Percentiles rank a stretch among this genome's conserved stretches.
These are phyloP conservation scores for Hypomyces perniciosus DNA, from an alignment of 2,329 filamentous ascomycete genomes.

Conservation along the genomic window DNA sequence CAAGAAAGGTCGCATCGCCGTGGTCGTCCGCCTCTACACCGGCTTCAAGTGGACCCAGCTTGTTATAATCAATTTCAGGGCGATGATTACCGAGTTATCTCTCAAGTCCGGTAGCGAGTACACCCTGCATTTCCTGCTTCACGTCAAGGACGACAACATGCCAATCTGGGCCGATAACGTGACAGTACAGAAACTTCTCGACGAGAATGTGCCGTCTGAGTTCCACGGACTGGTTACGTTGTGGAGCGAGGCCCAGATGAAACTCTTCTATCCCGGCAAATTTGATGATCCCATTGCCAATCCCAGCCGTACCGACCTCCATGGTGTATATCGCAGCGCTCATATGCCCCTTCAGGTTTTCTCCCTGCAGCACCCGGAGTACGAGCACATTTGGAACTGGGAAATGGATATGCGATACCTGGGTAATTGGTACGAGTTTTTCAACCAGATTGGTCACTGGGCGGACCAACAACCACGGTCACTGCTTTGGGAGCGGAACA, in stretches of 20 bases:
- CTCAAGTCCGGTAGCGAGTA: slow-evolving; percentile 78
- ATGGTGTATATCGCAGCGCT: slow-evolving; percentile 62
- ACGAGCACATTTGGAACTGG: slow-evolving; percentile 64
- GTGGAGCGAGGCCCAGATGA: slow-evolving; percentile 83
- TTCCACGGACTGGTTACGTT: slow-evolving; percentile 76
- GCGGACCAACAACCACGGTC: slow-evolving; percentile 61
- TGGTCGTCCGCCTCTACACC: slow-evolving; percentile 75
- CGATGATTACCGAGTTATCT: slow-evolving; percentile 72
- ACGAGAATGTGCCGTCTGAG: slow-evolving; percentile 59
- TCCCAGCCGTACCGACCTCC: slow-evolving; percentile 51
- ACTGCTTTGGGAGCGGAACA: slow-evolving; percentile 71
- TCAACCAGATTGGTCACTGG: slow-evolving; percentile 62
- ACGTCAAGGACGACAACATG: slow-evolving; percentile 72
- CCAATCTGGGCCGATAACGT: slow-evolving; percentile 77
- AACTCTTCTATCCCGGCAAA: slow-evolving; percentile 63
- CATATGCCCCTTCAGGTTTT: slow-evolving; percentile 61
- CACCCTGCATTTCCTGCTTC: slow-evolving; percentile 73
- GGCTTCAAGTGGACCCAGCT: slow-evolving; percentile 74
- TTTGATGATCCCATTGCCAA: slow-evolving; percentile 64
- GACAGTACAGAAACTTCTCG: slow-evolving; percentile 65
- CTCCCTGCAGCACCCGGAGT: slow-evolving; percentile 56
- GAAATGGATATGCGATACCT: slow-evolving; percentile 63
- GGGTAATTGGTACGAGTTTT: slow-evolving; percentile 66
- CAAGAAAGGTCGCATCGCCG: slow-evolving; percentile 58
- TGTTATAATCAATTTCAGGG: slow-evolving; percentile 73